Evolutionary conservation across 768 basidiomycete genomes (phyloP).

Genomic region (Daedalea quercina): DNA sequence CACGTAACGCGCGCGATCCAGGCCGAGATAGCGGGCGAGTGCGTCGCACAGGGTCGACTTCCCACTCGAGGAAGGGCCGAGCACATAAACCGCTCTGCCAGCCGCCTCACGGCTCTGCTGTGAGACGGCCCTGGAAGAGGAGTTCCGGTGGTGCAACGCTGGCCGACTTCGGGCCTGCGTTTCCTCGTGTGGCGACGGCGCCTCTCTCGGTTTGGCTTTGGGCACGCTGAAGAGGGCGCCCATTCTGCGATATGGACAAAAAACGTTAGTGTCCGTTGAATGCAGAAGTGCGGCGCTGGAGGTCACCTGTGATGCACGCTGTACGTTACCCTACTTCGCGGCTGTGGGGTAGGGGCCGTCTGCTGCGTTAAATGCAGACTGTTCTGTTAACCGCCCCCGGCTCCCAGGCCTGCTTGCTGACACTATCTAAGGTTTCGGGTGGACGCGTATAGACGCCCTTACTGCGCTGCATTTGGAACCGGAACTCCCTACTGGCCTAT

Average conservation of each 20-base stretch:
- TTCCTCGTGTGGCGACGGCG: no score
- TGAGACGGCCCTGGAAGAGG: not conserved
- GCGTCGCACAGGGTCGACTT: constrained; percentile 63
- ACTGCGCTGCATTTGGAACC: not conserved
- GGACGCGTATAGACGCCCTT: not conserved
- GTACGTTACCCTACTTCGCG: no score
- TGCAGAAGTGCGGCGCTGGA: no score
- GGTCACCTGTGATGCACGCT: no score
- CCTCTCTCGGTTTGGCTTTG: no score
- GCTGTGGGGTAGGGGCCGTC: no score
- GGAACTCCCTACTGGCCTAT: not conserved
- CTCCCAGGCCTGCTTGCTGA: no score
- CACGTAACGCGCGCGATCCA: constrained; percentile 34
- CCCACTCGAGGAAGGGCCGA: constrained; percentile 46
- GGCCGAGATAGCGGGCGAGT: constrained; percentile 33
- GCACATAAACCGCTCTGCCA: constrained; percentile 15
- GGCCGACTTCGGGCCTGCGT: not conserved
- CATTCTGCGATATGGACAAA: no score
- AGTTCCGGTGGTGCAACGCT: not conserved
- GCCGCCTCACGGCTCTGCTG: not conserved
- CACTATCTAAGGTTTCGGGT: not conserved
- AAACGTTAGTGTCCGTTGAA: no score
- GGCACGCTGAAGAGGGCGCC: no score
- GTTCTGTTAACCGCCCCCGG: no score
- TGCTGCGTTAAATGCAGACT: no score